Evolutionary conservation across 441 rosid genomes (phyloP).

Genomic region (Adansonia gregorii): DNA sequence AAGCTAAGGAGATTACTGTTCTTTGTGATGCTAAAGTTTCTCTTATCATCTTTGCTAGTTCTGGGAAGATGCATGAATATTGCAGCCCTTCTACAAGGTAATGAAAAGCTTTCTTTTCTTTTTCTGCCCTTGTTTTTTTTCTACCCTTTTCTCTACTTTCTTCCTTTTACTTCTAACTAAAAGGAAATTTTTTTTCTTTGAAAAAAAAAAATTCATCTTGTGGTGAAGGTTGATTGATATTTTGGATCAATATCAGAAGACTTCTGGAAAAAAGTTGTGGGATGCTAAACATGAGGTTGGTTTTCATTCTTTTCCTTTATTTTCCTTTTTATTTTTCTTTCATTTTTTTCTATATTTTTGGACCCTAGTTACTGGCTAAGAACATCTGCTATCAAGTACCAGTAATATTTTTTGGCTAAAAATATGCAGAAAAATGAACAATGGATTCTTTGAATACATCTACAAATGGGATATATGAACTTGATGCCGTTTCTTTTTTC

Average conservation of each 20-base stretch:
- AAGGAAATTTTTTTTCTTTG: background rate
- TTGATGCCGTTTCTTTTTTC: conserved; percentile 5
- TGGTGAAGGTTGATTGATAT: conserved; percentile 65
- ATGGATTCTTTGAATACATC: conserved; percentile 62
- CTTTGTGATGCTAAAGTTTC: conserved; percentile 92
- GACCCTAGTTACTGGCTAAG: background rate
- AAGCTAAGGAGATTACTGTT: conserved; percentile 87
- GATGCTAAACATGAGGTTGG: conserved; percentile 94
- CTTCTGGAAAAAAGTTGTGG: conserved; percentile 80
- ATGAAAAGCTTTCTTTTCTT: background rate
- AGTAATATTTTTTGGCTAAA: conserved; percentile 43
- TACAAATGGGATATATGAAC: conserved; percentile 43
- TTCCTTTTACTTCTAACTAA: background rate
- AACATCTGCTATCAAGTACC: conserved; percentile 35
- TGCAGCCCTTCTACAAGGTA: conserved; percentile 78
- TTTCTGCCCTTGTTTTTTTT: background rate
- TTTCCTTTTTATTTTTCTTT: conserved; percentile 10
- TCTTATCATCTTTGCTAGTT: conserved; percentile 66
- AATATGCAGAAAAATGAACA: conserved; percentile 41
- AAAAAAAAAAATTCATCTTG: background rate
- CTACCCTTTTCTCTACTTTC: background rate
- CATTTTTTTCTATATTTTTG: conserved; percentile 10
- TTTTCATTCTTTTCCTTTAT: conserved; percentile 13
- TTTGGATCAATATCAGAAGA: conserved; percentile 77
- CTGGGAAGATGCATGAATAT: conserved; percentile 79